Conservation (phyloP, 164 flowering plant genomes). For the Vitis riparia region DNA sequence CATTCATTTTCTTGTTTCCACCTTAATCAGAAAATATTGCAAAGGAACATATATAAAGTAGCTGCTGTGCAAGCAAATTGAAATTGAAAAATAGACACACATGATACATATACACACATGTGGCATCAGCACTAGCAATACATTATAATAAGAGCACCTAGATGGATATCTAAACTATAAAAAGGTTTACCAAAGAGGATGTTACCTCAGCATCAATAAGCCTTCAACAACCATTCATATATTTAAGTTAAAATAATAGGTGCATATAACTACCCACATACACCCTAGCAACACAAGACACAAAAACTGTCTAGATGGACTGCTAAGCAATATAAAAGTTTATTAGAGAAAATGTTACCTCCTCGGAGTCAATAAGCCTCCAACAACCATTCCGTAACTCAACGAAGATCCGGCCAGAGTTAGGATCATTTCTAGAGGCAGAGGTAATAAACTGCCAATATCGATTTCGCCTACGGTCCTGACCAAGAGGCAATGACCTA, state of each 20-base stretch:
- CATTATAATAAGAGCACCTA: too few species aligned
- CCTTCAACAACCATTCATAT: too few species aligned
- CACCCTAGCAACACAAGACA: background rate
- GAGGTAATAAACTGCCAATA: conserved; percentile 89
- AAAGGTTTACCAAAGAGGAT: too few species aligned
- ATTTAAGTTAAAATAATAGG: background rate
- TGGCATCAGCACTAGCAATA: too few species aligned
- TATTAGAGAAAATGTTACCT: conserved; percentile 43
- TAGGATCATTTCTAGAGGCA: conserved; percentile 73
- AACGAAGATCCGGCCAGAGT: conserved; percentile 80
- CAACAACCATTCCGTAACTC: conserved; percentile 72
- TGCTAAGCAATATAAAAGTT: background rate
- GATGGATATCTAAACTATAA: too few species aligned
- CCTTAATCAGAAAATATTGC: too few species aligned
- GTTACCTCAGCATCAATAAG: too few species aligned
- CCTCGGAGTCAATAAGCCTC: conserved; percentile 86
- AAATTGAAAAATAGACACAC: too few species aligned
- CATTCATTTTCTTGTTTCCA: too few species aligned
- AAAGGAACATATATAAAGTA: too few species aligned
- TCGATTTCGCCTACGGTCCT: conserved; percentile 83
- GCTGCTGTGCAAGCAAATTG: too few species aligned
- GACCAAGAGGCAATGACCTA: conserved; percentile 90
- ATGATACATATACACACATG: too few species aligned
- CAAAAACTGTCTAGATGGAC: background rate
- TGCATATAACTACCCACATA: background rate